Conservation (phyloP, 1,139 yeast genomes). For the Zygosaccharomyces sapae region DNA sequence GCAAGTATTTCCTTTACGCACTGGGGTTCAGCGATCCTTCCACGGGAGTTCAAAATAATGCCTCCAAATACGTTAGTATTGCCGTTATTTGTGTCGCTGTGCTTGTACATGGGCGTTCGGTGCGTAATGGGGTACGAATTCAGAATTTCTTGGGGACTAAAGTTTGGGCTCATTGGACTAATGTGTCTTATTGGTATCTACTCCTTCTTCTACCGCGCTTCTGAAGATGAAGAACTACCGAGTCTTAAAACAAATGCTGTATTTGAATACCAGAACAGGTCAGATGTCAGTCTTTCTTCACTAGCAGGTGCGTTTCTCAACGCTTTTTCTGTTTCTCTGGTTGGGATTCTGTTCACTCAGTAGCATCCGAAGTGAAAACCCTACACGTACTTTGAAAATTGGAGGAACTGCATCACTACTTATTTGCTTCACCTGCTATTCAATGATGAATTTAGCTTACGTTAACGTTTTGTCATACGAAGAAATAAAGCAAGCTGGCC, state of each 20-base stretch:
- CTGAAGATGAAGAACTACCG: constrained; percentile 7
- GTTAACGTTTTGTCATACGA: constrained; percentile 51
- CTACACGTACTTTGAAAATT: constrained; percentile 51
- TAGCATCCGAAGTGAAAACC: constrained; percentile 60
- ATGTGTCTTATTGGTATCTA: constrained; percentile 51
- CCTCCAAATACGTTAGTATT: constrained; percentile 44
- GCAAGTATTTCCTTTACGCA: constrained; percentile 57
- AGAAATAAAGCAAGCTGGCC: constrained; percentile 52
- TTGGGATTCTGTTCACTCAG: constrained; percentile 62
- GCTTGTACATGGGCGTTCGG: constrained; percentile 51
- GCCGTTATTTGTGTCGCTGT: constrained; percentile 43
- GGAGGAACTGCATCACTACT: constrained; percentile 57
- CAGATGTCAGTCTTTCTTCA: constrained; percentile 41
- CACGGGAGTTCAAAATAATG: constrained; percentile 30
- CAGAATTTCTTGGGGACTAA: constrained; percentile 54
- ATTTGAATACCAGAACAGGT: constrained; percentile 28
- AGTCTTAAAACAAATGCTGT: constrained; percentile 14
- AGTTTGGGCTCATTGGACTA: constrained; percentile 45
- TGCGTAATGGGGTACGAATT: constrained; percentile 48
- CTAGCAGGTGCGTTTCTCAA: constrained; percentile 55
- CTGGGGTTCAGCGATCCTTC: constrained; percentile 42
- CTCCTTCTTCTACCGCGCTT: constrained; percentile 41
- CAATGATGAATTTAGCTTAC: constrained; percentile 54
- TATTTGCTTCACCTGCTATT: constrained; percentile 49
- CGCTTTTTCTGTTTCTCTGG: constrained; percentile 61